phyloP scores from a whole-genome alignment of 768 basidiomycete species.

The Leucocoprinus leucothites region DNA sequence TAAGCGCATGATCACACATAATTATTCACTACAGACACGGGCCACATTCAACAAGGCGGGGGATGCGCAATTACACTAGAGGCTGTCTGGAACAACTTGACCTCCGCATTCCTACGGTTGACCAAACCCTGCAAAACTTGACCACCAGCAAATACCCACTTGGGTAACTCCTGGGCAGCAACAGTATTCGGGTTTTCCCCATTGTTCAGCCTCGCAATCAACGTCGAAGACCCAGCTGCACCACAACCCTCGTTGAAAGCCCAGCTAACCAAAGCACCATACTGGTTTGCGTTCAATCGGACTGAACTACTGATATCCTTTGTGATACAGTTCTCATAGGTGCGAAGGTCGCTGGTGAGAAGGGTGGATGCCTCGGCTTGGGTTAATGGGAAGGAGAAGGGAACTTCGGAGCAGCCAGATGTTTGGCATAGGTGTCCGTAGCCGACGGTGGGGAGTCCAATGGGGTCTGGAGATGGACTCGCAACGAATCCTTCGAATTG shows the following conservation, averaged over 20 bases:
- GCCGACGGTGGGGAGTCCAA: slow-evolving; percentile 31
- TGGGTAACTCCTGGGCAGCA: slow-evolving; percentile 29
- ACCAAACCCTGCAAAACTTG: slow-evolving; percentile 24
- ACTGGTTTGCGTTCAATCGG: slow-evolving; percentile 29
- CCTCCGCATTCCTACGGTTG: slow-evolving; percentile 25
- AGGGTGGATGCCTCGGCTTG: slow-evolving; percentile 25
- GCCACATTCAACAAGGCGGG: neutral
- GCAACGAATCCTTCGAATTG: slow-evolving; percentile 30
- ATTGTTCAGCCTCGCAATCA: slow-evolving; percentile 27
- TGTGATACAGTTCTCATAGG: slow-evolving; percentile 22
- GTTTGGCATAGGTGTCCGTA: slow-evolving; percentile 30
- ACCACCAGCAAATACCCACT: slow-evolving; percentile 28
- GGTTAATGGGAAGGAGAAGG: slow-evolving; percentile 30
- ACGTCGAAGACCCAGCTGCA: slow-evolving; percentile 21
- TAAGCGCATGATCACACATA: too few relatives aligned
- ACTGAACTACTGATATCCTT: slow-evolving; percentile 20
- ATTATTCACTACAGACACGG: too few relatives aligned
- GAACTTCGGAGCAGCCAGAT: slow-evolving; percentile 19
- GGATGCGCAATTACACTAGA: slow-evolving; percentile 26
- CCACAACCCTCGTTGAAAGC: slow-evolving; percentile 31
- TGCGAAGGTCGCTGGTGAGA: slow-evolving; percentile 23
- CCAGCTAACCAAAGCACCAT: slow-evolving; percentile 28
- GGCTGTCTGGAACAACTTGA: slow-evolving; percentile 28
- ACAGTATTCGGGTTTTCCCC: slow-evolving; percentile 31
- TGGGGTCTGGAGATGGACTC: slow-evolving; percentile 28